phyloP scores from a whole-genome alignment of 2,329 filamentous ascomycete species.

The Colletotrichum melonis region DNA sequence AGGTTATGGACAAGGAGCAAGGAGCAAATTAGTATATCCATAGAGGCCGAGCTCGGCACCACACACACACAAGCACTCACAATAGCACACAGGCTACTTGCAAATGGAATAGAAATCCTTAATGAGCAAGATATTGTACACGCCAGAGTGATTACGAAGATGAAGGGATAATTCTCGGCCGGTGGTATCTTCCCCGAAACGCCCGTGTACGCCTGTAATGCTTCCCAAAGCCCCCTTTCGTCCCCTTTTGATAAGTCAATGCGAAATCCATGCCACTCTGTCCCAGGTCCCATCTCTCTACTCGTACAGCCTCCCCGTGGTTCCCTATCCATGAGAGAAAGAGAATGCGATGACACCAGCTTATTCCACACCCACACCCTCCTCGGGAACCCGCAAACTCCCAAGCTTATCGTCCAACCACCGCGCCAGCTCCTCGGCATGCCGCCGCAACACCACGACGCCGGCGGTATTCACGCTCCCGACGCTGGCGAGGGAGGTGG shows the following conservation, averaged over 20 bases:
- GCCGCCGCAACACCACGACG: constrained; percentile 63
- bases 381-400: constrained; percentile 63
- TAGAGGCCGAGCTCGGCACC: constrained; percentile 21
- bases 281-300: background rate
- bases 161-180: constrained; percentile 7
- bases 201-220: constrained; percentile 24
- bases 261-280: no score
- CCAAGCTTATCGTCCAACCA: constrained; percentile 72
- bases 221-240: background rate
- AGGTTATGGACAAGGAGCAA: background rate
- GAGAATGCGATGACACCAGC: background rate
- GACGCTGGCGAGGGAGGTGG: constrained; percentile 51
- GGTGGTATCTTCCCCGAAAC: constrained; percentile 36
- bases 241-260: background rate
- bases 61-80: background rate
- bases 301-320: background rate
- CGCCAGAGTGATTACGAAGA: constrained; percentile 3
- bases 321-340: background rate
- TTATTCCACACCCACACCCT: constrained; percentile 56
- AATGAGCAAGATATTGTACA: constrained; percentile 1
- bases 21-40: constrained; percentile 15
- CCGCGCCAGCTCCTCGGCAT: constrained; percentile 68
- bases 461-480: constrained; percentile 54
- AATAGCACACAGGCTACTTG: background rate
- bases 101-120: background rate